Percentiles rank a stretch among this genome's conserved stretches.
Conservation (phyloP, 2,329 filamentous ascomycete species). For the Corynespora cassiicola region DNA sequence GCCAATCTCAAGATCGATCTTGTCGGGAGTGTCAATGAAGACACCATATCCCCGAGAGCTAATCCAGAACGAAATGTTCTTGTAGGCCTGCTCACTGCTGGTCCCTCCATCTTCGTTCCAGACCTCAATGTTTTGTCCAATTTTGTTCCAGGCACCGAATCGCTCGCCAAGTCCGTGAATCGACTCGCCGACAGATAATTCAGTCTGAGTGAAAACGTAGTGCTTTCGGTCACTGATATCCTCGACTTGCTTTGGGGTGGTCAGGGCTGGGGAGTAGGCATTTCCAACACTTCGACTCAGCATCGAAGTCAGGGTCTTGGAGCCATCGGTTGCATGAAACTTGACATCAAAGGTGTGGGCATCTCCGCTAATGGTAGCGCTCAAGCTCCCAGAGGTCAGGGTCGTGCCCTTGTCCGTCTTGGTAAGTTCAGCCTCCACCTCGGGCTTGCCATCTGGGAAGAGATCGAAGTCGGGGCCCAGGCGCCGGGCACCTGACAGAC, state of each 20-base stretch:
- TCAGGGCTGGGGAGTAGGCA: conserved; percentile 62
- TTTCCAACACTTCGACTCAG: conserved; percentile 63
- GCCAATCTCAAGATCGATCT: conserved; percentile 75
- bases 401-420: conserved; percentile 56
- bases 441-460: conserved; percentile 60
- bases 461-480: conserved; percentile 65
- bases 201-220: conserved; percentile 55
- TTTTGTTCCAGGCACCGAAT: conserved; percentile 78
- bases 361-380: conserved; percentile 58
- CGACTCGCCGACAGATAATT: conserved; percentile 63
- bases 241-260: conserved; percentile 59
- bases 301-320: conserved; percentile 62
- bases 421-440: conserved; percentile 42
- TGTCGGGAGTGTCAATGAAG: conserved; percentile 74
- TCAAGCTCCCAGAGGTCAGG: conserved; percentile 58
- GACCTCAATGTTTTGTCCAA: conserved; percentile 73
- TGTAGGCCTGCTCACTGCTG: conserved; percentile 73
- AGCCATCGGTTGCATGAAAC: conserved; percentile 59
- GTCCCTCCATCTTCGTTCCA: conserved; percentile 69
- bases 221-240: conserved; percentile 56
- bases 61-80: conserved; percentile 74
- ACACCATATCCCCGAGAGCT: conserved; percentile 78
- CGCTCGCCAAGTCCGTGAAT: conserved; percentile 78
- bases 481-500: conserved; percentile 62
- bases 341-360: conserved; percentile 62